Base-by-base conservation (phyloP, 75 land plant genomes). In the Sequoiadendron giganteum region DNA sequence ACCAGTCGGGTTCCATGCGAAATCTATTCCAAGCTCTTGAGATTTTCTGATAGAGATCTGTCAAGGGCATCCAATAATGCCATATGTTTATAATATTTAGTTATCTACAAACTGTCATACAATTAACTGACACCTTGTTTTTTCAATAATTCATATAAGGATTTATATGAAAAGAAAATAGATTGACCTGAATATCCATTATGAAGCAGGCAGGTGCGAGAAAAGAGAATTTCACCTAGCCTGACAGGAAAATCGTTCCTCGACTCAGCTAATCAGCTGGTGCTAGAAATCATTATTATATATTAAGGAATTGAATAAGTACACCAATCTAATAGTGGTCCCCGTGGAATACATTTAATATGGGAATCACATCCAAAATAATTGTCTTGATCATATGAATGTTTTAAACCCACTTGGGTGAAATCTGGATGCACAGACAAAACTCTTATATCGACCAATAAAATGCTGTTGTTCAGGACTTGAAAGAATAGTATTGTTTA, bases 221-320 rank as follows among this genome's bases (percentile, higher is more conserved):
- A 82, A n/a, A 82, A 82, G 32, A 47, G 15, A 82, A 82, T 82
- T 82, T 82, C 52, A 82, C 14, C 52, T n/a, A 82, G 15, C 84
- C 49, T 82, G 48, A 6, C 15, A 3, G 34, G 52, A n/a, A 82
- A 28, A 42, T 1, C n/a, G 11, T 10, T 43, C 81, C 15, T 42
- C 11, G 13, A 75, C 77, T 82, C 32, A 28, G 43, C 52, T 42
- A 82, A 42, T 82, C 48, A 82, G 34, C 32, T 45, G 43, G 28
- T n/a, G 54, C 84, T n/a, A 28, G 52, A 13, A 45, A 45, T 82
- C 32, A 82, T 28, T 42, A 82, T 82, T 82, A n/a, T 21, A 32
- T 10, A 45, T 47, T 47, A 25, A 82, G 84, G 43, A 10, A 82
- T 42, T 45, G 84, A 82, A 47, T 45, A 45, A 47, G 38, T 75